A percentile compares a stretch with the other conserved stretches of the same genome.
These are phyloP conservation scores for Thalassiosira mediterranea DNA, from an alignment of 352 stramenopile genomes.

Conservation along the genomic window DNA sequence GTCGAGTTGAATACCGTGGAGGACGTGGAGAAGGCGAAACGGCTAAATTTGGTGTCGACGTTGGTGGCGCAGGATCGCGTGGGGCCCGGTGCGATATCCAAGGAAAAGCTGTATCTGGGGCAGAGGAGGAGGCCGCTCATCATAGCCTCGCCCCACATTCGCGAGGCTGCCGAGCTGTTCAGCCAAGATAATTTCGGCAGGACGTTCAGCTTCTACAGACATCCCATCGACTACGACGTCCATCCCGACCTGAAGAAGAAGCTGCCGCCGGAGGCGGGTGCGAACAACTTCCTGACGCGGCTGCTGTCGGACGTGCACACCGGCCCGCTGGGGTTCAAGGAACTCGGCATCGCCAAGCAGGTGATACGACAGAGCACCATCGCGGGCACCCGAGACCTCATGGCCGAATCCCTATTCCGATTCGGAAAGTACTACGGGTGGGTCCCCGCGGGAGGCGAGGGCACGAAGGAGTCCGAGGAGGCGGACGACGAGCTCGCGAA, in stretches of 20 bases:
- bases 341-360: conserved; percentile 59
- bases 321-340: conserved; percentile 46
- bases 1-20: conserved; percentile 52
- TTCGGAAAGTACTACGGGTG: conserved; percentile 50
- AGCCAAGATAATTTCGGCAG: conserved; percentile 52
- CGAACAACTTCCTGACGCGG: conserved; percentile 51
- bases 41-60: conserved; percentile 37
- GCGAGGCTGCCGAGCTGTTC: conserved; percentile 49
- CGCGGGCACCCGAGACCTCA: conserved; percentile 35
- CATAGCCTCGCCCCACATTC: conserved; percentile 51
- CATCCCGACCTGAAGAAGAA: conserved; percentile 41
- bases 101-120: conserved; percentile 45
- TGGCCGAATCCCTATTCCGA: conserved; percentile 43
- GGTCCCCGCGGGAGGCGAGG: conserved; percentile 31
- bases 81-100: conserved; percentile 7
- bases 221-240: conserved; percentile 62
- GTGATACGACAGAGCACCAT: conserved; percentile 52
- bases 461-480: conserved; percentile 39
- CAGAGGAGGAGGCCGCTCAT: conserved; percentile 35
- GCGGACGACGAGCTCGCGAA: conserved; percentile 27
- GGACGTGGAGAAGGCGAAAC: conserved; percentile 43
- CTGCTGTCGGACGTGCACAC: conserved; percentile 34
- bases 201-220: conserved; percentile 53
- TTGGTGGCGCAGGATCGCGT: conserved; percentile 27
- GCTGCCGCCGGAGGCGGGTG: conserved; percentile 26